Base-by-base conservation (phyloP, 805 yeast genomes). In the Myxozyma udenii region DNA sequence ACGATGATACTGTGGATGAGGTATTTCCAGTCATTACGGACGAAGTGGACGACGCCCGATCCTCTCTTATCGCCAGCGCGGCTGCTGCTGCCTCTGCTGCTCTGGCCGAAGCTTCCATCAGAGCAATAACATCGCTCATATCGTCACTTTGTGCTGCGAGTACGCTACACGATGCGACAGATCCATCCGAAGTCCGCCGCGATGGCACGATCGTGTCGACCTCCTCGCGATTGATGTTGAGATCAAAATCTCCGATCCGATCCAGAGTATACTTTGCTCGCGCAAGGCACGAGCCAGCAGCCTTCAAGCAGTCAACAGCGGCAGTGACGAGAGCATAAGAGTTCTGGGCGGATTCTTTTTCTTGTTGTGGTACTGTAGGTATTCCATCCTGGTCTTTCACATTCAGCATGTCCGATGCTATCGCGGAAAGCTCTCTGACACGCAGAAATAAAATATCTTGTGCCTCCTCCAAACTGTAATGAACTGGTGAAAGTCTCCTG, bases 361-460 rank as follows among this genome's bases (percentile, higher is more conserved):
- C n/a, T n/a, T n/a, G n/a, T n/a, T 55, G 47, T 3, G 46, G 38
- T 30, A 41, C 50, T 6, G 35, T 26, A 24, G 46, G 21, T 12
- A 46, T 43, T 22, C 36, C 40, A 3, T 43, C 36, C 37, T 28
- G 43, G 14, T 16, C 28, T 4, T 22, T 40, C 7, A 23, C 22
- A 3, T 33, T 40, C 14, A 69, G 74, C 4, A 67, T 64, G 11
- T 68, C 65, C 24, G 74, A 63, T 4, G 74, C 72, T 4, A 68
- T 63, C 9, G 67, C 57, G 1, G 70, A 73, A 35, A 71, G 62
- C 23, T 57, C 50, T 19, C 70, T 56, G 36, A 70, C 65, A 33
- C 64, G 66, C n/a, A 58, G 63, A 35, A 65, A 67, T 48, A 71
- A 52, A 33, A 55, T 60, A 48, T 70, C 72, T 46, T 66, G 65